Evolutionary conservation across 768 basidiomycete genomes (phyloP), one percentile per base, ranked within the genome.

Genomic region (Naematelia encephala): DNA sequence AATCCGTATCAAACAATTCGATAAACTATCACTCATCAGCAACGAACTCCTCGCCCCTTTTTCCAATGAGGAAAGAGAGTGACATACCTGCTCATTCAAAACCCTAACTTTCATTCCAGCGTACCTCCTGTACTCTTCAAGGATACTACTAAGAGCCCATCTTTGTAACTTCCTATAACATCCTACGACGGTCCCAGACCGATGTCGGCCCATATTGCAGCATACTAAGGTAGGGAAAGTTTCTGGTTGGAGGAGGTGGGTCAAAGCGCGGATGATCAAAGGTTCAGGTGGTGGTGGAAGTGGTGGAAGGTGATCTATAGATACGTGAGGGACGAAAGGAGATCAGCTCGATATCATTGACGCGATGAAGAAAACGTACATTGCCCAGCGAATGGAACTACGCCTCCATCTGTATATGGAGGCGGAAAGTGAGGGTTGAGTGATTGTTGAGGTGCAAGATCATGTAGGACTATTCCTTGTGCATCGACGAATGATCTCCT

Each of bases 1-100:
- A 56, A 63, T 77, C 76, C 49, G 71, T 75, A 56, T 77, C 77
- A 51, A 79, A 79, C 13, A 78, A 68, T 66, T 79, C 78, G 57
- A 79, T 78, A 57, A 79, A 79, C 77, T 79, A 57, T 10, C 12
- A 12, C 11, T 51, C 46, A 62, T 47, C 43, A 5, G 44, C 11
- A 30, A 16, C 3, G n/a, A n/a, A n/a, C n/a, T n/a, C n/a, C n/a
- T n/a, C n/a, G n/a, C n/a, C n/a, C n/a, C n/a, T n/a, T n/a, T n/a
- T n/a, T n/a, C n/a, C n/a, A n/a, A n/a, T n/a, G n/a, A n/a, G n/a
- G 34, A 39, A 39, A 16, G 34, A 39, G 34, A 39, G 16, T 39
- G 34, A 39, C 34, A 39, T 22, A 75, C 74, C 68, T 75, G 77
- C 59, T 78, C 77, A 62, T 78, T 78, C 44, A 76, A 52, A 11